Base-by-base conservation (phyloP, 768 basidiomycete species). In the Tricholoma flavovirens region DNA sequence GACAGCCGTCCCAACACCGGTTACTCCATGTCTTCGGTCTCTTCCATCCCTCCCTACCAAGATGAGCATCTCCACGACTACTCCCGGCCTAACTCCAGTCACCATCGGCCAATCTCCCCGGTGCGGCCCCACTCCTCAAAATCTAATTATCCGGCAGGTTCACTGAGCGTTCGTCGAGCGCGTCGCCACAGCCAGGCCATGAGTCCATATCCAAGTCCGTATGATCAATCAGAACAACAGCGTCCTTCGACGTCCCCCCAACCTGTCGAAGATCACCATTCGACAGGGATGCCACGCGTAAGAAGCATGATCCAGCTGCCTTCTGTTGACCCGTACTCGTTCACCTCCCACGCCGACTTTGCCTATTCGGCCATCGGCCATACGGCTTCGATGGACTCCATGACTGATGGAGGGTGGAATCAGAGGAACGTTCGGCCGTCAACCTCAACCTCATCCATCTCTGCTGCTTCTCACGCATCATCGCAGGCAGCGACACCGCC, bases 1-100 rank as follows among this genome's bases (percentile, higher is more conserved):
- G 90, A 93, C 68, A 89, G 88, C 70, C 84, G 90, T 51, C 90
- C 90, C 1, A 87, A 86, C 1, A 91, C 90, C 0, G 88, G 90
- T 15, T 93, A 93, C 69, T 91, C 90, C 36, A 88, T 90, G 55
- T 86, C 88, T 2, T 90, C 88, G 11, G 88, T 90, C 60, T 87
- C 86, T 1, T 90, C 87, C 17, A 66, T 89, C 60, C 79, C 84
- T 0, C 12, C 46, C 8, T 88, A 90, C 69, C 85, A 86, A 53
- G 85, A 88, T 42, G 76, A 70, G 50, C 66, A 75, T 66, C 60
- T 72, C 29, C 72, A 81, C 55, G 83, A 90, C 64, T 86, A 87
- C 66, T 84, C 87, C 51, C 84, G 88, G 26, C 87, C 89, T 1
- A 79, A 76, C 64, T 91, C 89, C 3, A 80, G 85, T 55, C 87